phyloP scores from a whole-genome alignment of 2,329 filamentous ascomycete genomes.

The Fusarium sp. region DNA sequence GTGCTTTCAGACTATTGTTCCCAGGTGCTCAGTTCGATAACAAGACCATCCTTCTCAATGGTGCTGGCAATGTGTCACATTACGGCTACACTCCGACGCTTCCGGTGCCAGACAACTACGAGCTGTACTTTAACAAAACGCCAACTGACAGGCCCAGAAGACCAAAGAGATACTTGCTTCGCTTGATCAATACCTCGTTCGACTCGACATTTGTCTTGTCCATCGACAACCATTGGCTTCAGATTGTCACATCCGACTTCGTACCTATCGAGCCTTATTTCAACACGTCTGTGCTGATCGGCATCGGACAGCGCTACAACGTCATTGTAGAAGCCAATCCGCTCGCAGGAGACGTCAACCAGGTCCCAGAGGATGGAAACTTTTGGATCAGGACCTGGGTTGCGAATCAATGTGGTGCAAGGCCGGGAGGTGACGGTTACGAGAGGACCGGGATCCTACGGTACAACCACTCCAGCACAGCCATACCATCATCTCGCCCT shows the following conservation, averaged over 20 bases:
- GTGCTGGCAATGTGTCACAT: slow-evolving; percentile 24
- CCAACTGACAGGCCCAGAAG: slow-evolving; percentile 30
- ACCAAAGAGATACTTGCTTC: slow-evolving; percentile 29
- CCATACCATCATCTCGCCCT: slow-evolving; percentile 3
- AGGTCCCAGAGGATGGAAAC: slow-evolving; percentile 27
- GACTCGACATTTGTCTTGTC: slow-evolving; percentile 38
- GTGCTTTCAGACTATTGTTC: slow-evolving; percentile 23
- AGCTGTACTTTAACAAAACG: slow-evolving; percentile 31
- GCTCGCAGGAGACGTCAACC: slow-evolving; percentile 14
- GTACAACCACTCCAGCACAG: slow-evolving; percentile 16
- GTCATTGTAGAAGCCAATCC: slow-evolving; percentile 34
- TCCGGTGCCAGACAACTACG: slow-evolving; percentile 11
- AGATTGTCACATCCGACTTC: slow-evolving; percentile 31
- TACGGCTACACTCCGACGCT: slow-evolving; percentile 20
- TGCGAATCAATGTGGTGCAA: slow-evolving; percentile 1
- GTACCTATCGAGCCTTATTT: slow-evolving; percentile 35
- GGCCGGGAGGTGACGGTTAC: slow-evolving; percentile 14
- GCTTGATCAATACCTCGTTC: slow-evolving; percentile 36
- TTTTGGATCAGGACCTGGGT: slow-evolving; percentile 39
- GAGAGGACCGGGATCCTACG: slow-evolving; percentile 33
- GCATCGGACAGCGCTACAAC: slow-evolving; percentile 37
- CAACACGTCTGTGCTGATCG: slow-evolving; percentile 22
- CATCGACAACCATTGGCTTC: slow-evolving; percentile 39
- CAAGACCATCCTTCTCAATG: slow-evolving; percentile 36
- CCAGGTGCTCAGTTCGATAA: slow-evolving; percentile 5